These are phyloP conservation scores for Rachicladosporium sp. DNA, from an alignment of 2,329 filamentous ascomycete species.

Conservation along the genomic window DNA sequence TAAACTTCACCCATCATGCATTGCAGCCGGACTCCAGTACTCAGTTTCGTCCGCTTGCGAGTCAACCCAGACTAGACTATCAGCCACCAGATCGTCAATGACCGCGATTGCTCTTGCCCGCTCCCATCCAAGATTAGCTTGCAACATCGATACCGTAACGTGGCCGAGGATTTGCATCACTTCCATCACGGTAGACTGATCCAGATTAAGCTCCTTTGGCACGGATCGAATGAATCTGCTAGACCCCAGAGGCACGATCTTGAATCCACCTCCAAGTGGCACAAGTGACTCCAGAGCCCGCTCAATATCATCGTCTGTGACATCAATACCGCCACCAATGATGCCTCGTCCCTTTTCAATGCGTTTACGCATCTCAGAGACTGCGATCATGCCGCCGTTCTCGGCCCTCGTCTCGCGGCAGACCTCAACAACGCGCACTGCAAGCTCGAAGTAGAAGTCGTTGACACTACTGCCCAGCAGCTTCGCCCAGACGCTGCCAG, in stretches of 20 bases:
- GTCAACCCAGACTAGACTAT: slow-evolving; percentile 91
- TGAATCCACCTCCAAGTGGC: slow-evolving; percentile 80
- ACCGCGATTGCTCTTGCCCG: slow-evolving; percentile 74
- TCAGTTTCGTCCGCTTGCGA: slow-evolving; percentile 74
- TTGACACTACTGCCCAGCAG: slow-evolving; percentile 84
- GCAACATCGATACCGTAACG: slow-evolving; percentile 79
- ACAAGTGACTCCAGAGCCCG: slow-evolving; percentile 77
- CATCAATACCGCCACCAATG: slow-evolving; percentile 62
- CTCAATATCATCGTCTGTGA: slow-evolving; percentile 85
- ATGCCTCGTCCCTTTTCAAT: slow-evolving; percentile 63
- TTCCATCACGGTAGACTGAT: slow-evolving; percentile 86
- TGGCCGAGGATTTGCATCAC: slow-evolving; percentile 82
- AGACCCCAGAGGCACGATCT: slow-evolving; percentile 68
- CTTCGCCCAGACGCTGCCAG: slow-evolving; percentile 78
- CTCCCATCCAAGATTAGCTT: slow-evolving; percentile 77
- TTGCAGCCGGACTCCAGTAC: slow-evolving; percentile 81
- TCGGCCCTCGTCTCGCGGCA: slow-evolving; percentile 76
- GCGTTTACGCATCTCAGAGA: slow-evolving; percentile 65
- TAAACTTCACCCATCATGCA: slow-evolving; percentile 27
- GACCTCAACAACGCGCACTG: slow-evolving; percentile 84
- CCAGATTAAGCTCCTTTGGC: slow-evolving; percentile 86
- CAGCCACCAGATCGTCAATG: slow-evolving; percentile 75
- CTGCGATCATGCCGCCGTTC: slow-evolving; percentile 82
- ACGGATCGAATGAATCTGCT: slow-evolving; percentile 83
- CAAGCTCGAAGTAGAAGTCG: slow-evolving; percentile 97